phyloP scores from a whole-genome alignment of 177 flowering plant species.

The Telopea speciosissima region DNA sequence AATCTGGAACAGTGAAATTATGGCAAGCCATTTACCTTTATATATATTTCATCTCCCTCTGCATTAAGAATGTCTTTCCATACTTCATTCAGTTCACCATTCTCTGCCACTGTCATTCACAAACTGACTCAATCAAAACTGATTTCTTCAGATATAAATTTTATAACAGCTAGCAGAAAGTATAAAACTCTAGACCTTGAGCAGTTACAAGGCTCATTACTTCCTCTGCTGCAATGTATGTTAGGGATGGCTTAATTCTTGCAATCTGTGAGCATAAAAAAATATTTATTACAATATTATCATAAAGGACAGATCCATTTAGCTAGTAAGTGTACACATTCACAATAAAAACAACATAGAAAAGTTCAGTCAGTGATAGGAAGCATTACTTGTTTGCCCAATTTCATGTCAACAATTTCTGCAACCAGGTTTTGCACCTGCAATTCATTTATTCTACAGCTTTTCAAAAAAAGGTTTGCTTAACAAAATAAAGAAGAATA shows the following conservation, averaged over 20 bases:
- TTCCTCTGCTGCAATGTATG: constrained; percentile 92
- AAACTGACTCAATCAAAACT: constrained; percentile 2
- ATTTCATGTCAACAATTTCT: constrained; percentile 85
- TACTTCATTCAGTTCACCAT: constrained; percentile 76
- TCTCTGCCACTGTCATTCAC: constrained; percentile 68
- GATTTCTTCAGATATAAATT: neutral
- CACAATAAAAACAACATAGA: neutral
- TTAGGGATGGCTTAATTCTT: constrained; percentile 75
- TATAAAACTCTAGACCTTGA: constrained; percentile 52
- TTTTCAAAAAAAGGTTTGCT: neutral
- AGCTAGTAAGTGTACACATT: neutral
- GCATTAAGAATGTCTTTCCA: constrained; percentile 96
- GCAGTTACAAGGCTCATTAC: constrained; percentile 98
- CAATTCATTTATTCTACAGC: constrained; percentile 11
- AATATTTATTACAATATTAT: neutral
- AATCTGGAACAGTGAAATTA: neutral
- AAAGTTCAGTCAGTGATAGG: constrained; percentile 3
- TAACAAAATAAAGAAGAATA: neutral
- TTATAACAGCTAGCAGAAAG: neutral
- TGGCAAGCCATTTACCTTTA: constrained; percentile 55
- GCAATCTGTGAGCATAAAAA: constrained; percentile 43
- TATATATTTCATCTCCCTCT: constrained; percentile 96
- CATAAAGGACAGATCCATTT: neutral
- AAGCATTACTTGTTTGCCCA: constrained; percentile 89
- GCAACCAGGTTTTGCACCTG: constrained; percentile 95